phyloP scores from a whole-genome alignment of 2,329 filamentous ascomycete species.

The Chalaropsis thielavioides region DNA sequence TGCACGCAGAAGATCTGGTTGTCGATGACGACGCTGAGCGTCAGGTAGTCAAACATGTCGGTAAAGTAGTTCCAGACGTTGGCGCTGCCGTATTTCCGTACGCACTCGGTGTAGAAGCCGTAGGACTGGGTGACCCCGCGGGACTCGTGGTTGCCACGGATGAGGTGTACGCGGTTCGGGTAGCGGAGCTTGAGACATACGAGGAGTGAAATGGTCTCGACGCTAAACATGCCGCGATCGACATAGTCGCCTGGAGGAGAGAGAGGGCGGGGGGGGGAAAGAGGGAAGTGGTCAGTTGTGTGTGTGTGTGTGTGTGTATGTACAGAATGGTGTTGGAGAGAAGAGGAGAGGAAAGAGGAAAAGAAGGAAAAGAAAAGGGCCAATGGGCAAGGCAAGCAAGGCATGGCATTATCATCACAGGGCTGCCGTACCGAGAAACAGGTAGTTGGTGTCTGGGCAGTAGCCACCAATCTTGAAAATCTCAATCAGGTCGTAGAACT shows the following conservation, averaged over 20 bases:
- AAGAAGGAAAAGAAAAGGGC: not conserved
- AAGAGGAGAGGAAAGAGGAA: not conserved
- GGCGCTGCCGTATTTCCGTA: constrained; percentile 93
- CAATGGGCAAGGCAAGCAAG: no score
- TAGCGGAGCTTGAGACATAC: constrained; percentile 96
- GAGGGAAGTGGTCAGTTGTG: not conserved
- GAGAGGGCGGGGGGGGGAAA: constrained; percentile 5
- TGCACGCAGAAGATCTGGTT: constrained; percentile 99
- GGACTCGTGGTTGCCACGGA: constrained; percentile 95
- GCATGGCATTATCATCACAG: not conserved
- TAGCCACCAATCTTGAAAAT: constrained; percentile 97
- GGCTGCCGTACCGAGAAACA: constrained; percentile 63
- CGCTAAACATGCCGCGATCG: constrained; percentile 94
- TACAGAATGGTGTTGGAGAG: no score
- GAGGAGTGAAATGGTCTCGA: constrained; percentile 95
- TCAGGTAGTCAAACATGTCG: constrained; percentile 99
- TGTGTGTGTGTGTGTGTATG: not conserved
- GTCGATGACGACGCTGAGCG: constrained; percentile 92
- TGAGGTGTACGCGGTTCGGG: constrained; percentile 85
- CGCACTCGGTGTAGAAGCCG: constrained; percentile 97
- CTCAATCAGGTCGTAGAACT: constrained; percentile 98
- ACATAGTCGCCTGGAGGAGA: constrained; percentile 69
- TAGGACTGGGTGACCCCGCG: constrained; percentile 97
- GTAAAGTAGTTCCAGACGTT: constrained; percentile 99
- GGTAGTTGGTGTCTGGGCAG: constrained; percentile 95